Evolutionary conservation across 441 rosid species (phyloP), one percentile per base, ranked within the genome.

Genomic region (Melastoma candidum): DNA sequence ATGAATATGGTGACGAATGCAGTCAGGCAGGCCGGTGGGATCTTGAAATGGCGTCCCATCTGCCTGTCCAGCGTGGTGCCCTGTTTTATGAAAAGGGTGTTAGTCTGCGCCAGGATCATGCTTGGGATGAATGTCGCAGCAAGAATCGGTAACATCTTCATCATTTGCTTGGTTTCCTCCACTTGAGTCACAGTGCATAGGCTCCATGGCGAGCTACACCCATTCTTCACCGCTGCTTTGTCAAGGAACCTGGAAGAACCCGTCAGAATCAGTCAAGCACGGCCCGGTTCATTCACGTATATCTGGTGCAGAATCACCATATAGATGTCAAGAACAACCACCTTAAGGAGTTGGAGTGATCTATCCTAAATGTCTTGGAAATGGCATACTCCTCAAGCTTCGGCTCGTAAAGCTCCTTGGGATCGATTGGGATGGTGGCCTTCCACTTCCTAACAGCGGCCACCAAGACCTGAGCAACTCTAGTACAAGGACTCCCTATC

Each of bases 111-210:
- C 39, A 56, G 0, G 11, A 68, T 5, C 2, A 68, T 61, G 63
- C 73, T 71, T 39, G 75, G 75, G 17, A 74, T 71, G 58, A 71
- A 51, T 12, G 75, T 55, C 8, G 48, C 64, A 1, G 11, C 6
- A 39, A 74, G 56, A 48, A 74, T 46, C 3, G 79, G 75, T 8
- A 74, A 44, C 75, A 71, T 71, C 58, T 74, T 74, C 45, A 63
- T 44, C 75, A 74, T 74, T 43, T 63, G 71, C 73, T 71, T 71
- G 41, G 75, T 68, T 60, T 74, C 67, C 56, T 74, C 79, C 2
- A 68, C 69, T 71, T 71, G 75, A 6, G 75, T 68, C 46, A 74
- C 65, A 0, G 78, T 73, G 55, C 69, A 74, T 22, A 67, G 50
- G 53, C 44, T 59, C 78, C 75, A 64, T 36, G 69, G 58, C 3